phyloP scores from a whole-genome alignment of 305 asterid species.

The Solanum chacoense region DNA sequence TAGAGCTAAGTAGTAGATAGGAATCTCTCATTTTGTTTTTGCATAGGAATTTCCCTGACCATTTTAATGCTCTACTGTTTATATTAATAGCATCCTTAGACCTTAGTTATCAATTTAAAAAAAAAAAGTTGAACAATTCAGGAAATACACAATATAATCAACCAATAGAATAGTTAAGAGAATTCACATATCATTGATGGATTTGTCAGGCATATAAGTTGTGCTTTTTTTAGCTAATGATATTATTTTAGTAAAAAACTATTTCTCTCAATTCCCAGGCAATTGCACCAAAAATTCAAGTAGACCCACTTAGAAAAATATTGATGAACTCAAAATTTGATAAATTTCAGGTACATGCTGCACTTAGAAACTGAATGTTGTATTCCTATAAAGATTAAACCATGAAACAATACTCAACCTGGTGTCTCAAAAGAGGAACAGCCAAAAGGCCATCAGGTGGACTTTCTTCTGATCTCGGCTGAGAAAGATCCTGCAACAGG shows the following conservation, averaged over 20 bases:
- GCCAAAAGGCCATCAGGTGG: slow-evolving; percentile 81
- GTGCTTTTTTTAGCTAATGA: background rate
- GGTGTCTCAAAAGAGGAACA: slow-evolving; percentile 85
- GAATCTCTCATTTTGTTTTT: background rate
- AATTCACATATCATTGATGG: background rate
- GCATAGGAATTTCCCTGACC: background rate
- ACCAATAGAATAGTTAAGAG: background rate
- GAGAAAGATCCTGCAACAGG: slow-evolving; percentile 78
- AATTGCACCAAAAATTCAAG: slow-evolving; percentile 2
- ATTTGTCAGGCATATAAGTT: background rate
- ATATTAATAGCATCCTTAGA: background rate
- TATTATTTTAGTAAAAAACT: background rate
- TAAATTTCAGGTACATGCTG: background rate
- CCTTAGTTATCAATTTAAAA: background rate
- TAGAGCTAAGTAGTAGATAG: background rate
- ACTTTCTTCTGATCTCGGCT: slow-evolving; percentile 70
- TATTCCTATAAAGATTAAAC: background rate
- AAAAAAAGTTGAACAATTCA: background rate
- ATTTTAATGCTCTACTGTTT: background rate
- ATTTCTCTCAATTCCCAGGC: background rate
- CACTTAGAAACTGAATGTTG: background rate
- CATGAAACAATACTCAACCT: slow-evolving; percentile 37
- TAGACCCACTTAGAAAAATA: background rate
- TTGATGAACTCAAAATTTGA: background rate
- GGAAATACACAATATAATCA: background rate